Evolutionary conservation across 495 filamentous ascomycete genomes (phyloP).

Genomic region (Aspergillus incahuasiensis): DNA sequence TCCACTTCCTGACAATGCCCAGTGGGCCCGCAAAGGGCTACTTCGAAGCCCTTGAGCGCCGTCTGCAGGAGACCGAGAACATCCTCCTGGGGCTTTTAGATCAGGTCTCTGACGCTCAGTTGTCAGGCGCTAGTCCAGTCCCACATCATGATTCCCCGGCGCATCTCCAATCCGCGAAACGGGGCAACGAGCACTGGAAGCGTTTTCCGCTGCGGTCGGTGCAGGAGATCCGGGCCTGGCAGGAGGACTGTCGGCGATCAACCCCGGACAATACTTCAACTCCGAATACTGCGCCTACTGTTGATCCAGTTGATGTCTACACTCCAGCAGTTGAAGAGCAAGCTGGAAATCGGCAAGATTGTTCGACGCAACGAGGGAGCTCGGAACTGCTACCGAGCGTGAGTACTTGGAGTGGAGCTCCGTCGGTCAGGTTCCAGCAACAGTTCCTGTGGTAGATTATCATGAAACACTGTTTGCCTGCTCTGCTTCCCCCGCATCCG

Average conservation of each 20-base stretch:
- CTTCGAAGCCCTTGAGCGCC: slow-evolving; percentile 35
- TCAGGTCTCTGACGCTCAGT: slow-evolving; percentile 28
- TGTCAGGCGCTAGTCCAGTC: slow-evolving; percentile 16
- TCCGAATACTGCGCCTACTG: background rate
- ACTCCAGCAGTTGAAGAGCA: background rate
- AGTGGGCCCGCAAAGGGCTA: slow-evolving; percentile 41
- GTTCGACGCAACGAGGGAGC: background rate
- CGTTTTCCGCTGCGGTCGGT: slow-evolving; percentile 32
- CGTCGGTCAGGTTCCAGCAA: slow-evolving; percentile 32
- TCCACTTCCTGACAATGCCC: background rate
- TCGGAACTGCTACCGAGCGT: slow-evolving; percentile 1
- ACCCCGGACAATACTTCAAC: background rate
- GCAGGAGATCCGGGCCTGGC: slow-evolving; percentile 33
- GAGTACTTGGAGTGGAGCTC: slow-evolving; percentile 32
- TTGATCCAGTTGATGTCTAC: background rate
- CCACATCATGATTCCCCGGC: slow-evolving; percentile 7
- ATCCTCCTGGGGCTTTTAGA: slow-evolving; percentile 29
- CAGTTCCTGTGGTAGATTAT: slow-evolving; percentile 33
- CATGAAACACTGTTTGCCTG: background rate
- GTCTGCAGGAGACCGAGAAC: slow-evolving; percentile 36
- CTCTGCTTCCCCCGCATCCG: background rate
- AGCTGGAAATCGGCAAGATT: background rate
- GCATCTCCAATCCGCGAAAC: slow-evolving; percentile 24
- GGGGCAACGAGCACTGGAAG: slow-evolving; percentile 34
- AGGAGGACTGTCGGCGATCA: slow-evolving; percentile 22